Evolutionary conservation across 2,329 filamentous ascomycete genomes (phyloP).

Genomic region (Penicillium sp.): DNA sequence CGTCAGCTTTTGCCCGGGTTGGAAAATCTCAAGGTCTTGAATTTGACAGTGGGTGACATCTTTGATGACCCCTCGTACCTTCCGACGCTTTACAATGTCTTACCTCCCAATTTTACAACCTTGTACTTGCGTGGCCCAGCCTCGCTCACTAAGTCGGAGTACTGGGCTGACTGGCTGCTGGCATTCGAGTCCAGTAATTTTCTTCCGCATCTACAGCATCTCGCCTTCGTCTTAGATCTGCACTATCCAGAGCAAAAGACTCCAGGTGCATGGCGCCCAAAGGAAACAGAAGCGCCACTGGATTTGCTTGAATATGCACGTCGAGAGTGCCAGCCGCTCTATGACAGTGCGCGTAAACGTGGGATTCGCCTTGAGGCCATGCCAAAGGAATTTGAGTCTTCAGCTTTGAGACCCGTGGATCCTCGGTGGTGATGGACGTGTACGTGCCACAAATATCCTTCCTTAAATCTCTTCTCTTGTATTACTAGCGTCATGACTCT

Average conservation of each 20-base stretch:
- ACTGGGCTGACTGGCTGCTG: constrained; percentile 25
- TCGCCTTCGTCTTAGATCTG: constrained; percentile 27
- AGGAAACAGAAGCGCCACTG: neutral
- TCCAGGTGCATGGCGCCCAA: neutral
- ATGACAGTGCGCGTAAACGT: constrained; percentile 12
- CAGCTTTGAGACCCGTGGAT: constrained; percentile 18
- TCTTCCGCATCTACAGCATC: constrained; percentile 19
- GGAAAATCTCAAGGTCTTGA: constrained; percentile 13
- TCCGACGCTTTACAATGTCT: constrained; percentile 14
- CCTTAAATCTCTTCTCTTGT: neutral
- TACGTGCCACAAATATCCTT: neutral
- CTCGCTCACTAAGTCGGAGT: constrained; percentile 15
- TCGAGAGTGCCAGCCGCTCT: constrained; percentile 20
- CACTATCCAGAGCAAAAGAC: constrained; percentile 4
- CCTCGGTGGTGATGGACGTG: constrained; percentile 15
- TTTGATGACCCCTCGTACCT: constrained; percentile 19
- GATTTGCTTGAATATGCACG: constrained; percentile 14
- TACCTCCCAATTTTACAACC: constrained; percentile 25
- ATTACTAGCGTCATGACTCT: neutral
- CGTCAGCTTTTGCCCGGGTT: constrained; percentile 15
- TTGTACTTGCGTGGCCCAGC: constrained; percentile 27
- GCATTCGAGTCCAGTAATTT: constrained; percentile 21
- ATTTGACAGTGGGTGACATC: constrained; percentile 22
- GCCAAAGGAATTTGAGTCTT: constrained; percentile 7
- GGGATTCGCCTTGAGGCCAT: constrained; percentile 20